Percentiles rank a stretch among this genome's conserved stretches.
Conservation (phyloP, 139 green algal species). For the Chlorella sp. region DNA sequence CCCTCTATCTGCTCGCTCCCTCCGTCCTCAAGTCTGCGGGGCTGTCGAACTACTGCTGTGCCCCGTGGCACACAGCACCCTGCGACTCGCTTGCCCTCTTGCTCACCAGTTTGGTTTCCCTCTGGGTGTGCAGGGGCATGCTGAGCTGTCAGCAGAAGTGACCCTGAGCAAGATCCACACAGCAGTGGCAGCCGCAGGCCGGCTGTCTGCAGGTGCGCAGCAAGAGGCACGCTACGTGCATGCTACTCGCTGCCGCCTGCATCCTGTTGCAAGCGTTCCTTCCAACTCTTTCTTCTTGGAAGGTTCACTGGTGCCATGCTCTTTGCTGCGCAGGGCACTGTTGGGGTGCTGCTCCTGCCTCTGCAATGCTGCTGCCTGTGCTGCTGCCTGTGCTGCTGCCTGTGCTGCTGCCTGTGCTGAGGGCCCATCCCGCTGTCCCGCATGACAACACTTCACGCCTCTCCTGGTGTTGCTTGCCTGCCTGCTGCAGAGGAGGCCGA, state of each 20-base stretch:
- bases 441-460: too few relatives aligned
- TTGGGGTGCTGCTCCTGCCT: too few relatives aligned
- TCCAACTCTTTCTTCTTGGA: background rate
- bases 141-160: background rate
- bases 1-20: background rate
- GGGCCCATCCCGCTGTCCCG: too few relatives aligned
- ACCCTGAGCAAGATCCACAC: background rate
- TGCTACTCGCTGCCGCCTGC: background rate
- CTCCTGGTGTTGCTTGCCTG: too few relatives aligned
- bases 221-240: background rate
- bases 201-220: background rate
- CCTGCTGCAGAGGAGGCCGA: background rate
- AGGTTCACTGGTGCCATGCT: background rate
- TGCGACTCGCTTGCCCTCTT: background rate
- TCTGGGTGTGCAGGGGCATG: background rate
- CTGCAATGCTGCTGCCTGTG: too few relatives aligned
- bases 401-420: too few relatives aligned
- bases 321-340: background rate
- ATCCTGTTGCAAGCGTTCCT: background rate
- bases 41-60: background rate
- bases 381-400: too few relatives aligned
- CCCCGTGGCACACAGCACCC: background rate
- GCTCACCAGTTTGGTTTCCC: too few relatives aligned
- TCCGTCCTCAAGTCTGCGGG: background rate
- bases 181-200: background rate